Percentiles rank a stretch among this genome's conserved stretches.
Conservation (phyloP, 2,329 filamentous ascomycete species). For the Fusarium duplospermum region DNA sequence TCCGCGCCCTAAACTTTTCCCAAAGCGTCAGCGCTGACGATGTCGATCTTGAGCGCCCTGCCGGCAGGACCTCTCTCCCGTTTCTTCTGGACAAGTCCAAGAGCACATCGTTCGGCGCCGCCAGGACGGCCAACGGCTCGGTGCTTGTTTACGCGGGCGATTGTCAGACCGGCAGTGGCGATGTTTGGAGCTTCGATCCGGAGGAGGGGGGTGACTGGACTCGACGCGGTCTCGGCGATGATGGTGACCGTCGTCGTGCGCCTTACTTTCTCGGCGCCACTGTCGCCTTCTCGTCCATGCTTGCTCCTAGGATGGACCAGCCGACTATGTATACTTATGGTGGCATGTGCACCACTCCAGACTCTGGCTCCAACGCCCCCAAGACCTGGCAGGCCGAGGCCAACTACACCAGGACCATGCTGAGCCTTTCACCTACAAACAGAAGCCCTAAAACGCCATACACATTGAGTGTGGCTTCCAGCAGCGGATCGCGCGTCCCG, state of each 20-base stretch:
- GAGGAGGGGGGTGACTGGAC: conserved; percentile 26
- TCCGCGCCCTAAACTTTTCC: conserved; percentile 76
- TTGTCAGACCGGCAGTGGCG: conserved; percentile 68
- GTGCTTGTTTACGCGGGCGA: conserved; percentile 80
- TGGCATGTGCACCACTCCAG: conserved; percentile 80
- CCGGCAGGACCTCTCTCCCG: conserved; percentile 63
- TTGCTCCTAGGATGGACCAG: conserved; percentile 63
- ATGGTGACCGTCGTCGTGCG: conserved; percentile 41
- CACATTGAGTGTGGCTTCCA: conserved; percentile 53
- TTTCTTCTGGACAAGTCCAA: conserved; percentile 66
- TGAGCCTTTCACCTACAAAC: conserved; percentile 67
- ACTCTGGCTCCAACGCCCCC: conserved; percentile 50
- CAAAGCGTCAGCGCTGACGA: conserved; percentile 61
- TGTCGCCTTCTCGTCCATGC: conserved; percentile 75
- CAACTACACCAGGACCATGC: conserved; percentile 84
- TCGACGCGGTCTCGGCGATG: conserved; percentile 38
- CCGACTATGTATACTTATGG: conserved; percentile 81
- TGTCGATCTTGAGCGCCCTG: conserved; percentile 61
- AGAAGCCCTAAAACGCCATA: conserved; percentile 47
- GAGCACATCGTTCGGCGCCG: conserved; percentile 72
- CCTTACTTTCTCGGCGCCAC: conserved; percentile 66
- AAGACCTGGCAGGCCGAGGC: conserved; percentile 74
- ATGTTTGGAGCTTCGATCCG: conserved; percentile 74
- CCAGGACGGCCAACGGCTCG: conserved; percentile 74
- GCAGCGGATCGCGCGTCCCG: conserved; percentile 74